phyloP scores from a whole-genome alignment of 1,284 basidiomycete genomes.

The Pseudozyma thailandica region DNA sequence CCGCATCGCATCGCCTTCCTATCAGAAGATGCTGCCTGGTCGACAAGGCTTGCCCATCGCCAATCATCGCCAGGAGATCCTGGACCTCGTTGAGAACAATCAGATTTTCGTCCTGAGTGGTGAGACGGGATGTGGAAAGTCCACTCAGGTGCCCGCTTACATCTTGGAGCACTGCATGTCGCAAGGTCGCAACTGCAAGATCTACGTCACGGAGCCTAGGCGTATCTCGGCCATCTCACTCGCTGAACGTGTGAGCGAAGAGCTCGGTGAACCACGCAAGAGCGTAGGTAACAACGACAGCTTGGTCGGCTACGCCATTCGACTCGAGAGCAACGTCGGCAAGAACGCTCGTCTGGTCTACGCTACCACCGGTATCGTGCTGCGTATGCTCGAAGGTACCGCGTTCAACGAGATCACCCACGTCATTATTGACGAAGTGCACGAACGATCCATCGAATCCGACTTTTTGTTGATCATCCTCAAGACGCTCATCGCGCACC shows the following conservation, averaged over 20 bases:
- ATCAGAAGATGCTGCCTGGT: conserved; percentile 86
- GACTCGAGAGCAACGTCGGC: conserved; percentile 82
- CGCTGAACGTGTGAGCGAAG: conserved; percentile 92
- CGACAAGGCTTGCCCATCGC: conserved; percentile 88
- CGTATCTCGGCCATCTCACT: conserved; percentile 97
- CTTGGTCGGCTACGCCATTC: conserved; percentile 93
- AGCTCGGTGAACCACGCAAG: conserved; percentile 86
- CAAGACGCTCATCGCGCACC: conserved; percentile 83
- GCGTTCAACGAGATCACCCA: conserved; percentile 95
- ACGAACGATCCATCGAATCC: conserved; percentile 96
- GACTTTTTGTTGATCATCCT: conserved; percentile 97
- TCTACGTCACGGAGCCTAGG: conserved; percentile 94
- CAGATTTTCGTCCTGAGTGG: conserved; percentile 94
- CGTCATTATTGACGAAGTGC: conserved; percentile 87
- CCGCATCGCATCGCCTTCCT: conserved; percentile 67
- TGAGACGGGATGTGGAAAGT: conserved; percentile 98
- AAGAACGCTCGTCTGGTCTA: conserved; percentile 57
- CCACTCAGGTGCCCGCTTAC: conserved; percentile 94
- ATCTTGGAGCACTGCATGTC: conserved; percentile 90
- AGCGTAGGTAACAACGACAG: conserved; percentile 83
- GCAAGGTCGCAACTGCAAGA: conserved; percentile 84
- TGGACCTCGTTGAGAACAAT: conserved; percentile 78
- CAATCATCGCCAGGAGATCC: conserved; percentile 80
- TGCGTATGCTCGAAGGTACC: conserved; percentile 92
- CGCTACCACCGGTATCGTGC: conserved; percentile 93